Base-by-base conservation (phyloP, 345 rosid species). In the Mangifera indica region DNA sequence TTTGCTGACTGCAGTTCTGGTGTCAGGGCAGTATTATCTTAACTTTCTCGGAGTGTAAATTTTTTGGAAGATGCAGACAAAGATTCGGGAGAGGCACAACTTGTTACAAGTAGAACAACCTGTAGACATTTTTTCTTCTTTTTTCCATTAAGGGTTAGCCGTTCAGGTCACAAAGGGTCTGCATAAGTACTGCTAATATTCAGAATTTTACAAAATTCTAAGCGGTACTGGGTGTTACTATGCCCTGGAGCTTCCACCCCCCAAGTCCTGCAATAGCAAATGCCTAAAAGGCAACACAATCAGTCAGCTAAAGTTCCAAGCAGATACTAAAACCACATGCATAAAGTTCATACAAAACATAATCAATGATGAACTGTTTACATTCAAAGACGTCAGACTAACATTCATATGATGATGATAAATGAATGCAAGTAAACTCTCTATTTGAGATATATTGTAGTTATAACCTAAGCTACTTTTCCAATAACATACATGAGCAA, bases 211-310 rank as follows among this genome's bases (percentile, higher is more conserved):
- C 9, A 25, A 62, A 57, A 57, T 70, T 59, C 76, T 78, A 70
- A 9, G 44, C 53, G 79, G 63, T 70, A 51, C 82, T 57, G 66
- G 98, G 99, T 78, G 89, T 87, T 76, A 90, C 92, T 48, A 92
- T 78, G 76, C 92, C 93, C 46, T 84, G 88, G 76, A 95, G 97
- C 80, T 88, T 88, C 98, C 99, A 92, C 60, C 99, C 98, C 1
- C 99, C 98, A 64, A 84, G 86, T 70, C 98, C 98, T 32, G 99
- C 93, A 40, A 77, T 29, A 0, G 86, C 74, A 77, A 95, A 90
- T 74, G 99, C 97, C 99, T 95, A 88, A 56, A 72, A 75, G 55
- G 70, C 48, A 80, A 71, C 56, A 60, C 22, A 72, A 24, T 64
- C 7, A 56, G 63, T 75, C 22, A 76, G 40, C 40, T 37, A 9